Conservation (phyloP, 768 basidiomycete genomes). For the Boletus bicolor region DNA sequence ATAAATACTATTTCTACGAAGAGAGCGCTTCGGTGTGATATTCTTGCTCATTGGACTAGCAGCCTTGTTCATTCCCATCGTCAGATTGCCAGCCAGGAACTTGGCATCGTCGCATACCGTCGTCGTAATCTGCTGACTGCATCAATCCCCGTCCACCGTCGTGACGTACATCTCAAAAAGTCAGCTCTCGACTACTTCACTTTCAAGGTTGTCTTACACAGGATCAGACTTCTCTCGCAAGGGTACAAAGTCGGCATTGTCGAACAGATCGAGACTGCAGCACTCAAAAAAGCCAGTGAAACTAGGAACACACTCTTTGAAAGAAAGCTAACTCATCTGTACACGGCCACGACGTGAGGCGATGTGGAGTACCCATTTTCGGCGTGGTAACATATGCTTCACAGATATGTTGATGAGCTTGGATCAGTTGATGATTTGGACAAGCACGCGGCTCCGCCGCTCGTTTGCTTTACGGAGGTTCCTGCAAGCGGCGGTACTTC, state of each 20-base stretch:
- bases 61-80: constrained; percentile 10
- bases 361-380: background rate
- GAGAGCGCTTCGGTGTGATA: constrained; percentile 71
- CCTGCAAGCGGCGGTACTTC: constrained; percentile 8
- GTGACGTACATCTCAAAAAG: constrained; percentile 76
- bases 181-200: constrained; percentile 27
- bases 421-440: constrained; percentile 63
- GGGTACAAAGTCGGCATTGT: constrained; percentile 85
- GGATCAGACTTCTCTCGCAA: constrained; percentile 60
- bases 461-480: constrained; percentile 72
- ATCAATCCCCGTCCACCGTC: constrained; percentile 66
- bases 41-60: background rate
- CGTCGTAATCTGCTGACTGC: constrained; percentile 75
- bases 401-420: constrained; percentile 81
- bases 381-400: constrained; percentile 7
- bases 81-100: constrained; percentile 69
- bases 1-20: constrained; percentile 80
- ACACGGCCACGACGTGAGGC: constrained; percentile 82
- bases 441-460: constrained; percentile 53
- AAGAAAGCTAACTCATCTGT: constrained; percentile 71
- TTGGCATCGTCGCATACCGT: constrained; percentile 72
- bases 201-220: background rate
- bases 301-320: constrained; percentile 73
- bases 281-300: constrained; percentile 79
- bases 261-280: constrained; percentile 81